Evolutionary conservation across 257 asterid genomes (phyloP), one percentile per base, ranked within the genome.

Genomic region (Solanum okadae): DNA sequence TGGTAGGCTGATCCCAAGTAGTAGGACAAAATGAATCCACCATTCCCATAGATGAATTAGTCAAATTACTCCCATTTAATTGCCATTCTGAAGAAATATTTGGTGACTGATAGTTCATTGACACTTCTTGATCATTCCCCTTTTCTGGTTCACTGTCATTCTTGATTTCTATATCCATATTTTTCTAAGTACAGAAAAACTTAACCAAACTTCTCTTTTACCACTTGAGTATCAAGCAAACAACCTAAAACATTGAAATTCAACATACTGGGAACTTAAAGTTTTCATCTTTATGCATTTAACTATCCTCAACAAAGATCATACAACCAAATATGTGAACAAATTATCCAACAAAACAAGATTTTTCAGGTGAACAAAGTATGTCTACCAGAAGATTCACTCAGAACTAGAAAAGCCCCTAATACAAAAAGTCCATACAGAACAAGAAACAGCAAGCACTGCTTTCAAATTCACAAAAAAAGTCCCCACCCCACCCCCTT

Each of bases 21-120:
- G 90, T 88, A 52, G 96, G 89, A 65, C 93, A 89, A 88, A 94
- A 94, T 0, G 98, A 93, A 84, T 94, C 94, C 2, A 87, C 91
- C 92, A 91, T 35, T 75, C 93, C 93, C 70, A 91, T 77, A 1
- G 98, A 88, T 27, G 91, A 71, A 85, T 90, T 91, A 3, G 95
- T 49, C 46, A 91, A 84, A 91, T 89, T 92, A 59, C 85, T 88
- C 20, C 92, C 95, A 88, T 75, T 91, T 77, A 94, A 85, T 91
- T 91, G 95, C 99, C 98, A 95, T 22, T 95, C 94, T 46, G 96
- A 89, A 81, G 93, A 81, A 85, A 91, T 65, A 87, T 92, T 90
- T 46, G 95, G 85, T 15, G 93, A 89, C 84, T 91, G 93, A 88
- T 93, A 93, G 86, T 85, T 88, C 84, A 90, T 86, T 75, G 83